Percentiles rank a stretch among this genome's conserved stretches.
Conservation (phyloP, 805 yeast species). For the Zygosaccharomyces gambellarensis region DNA sequence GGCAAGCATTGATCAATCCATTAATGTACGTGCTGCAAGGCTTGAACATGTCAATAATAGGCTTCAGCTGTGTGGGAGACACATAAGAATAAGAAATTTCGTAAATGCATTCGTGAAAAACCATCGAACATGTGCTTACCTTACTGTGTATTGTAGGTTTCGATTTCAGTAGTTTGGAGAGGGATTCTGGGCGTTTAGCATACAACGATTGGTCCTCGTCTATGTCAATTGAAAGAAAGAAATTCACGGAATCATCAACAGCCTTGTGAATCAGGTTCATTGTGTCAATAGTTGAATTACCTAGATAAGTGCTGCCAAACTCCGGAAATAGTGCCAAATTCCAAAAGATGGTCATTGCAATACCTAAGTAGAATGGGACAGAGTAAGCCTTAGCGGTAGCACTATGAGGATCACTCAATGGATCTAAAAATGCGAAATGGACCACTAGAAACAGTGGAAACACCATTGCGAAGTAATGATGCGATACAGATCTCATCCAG, state of each 20-base stretch:
- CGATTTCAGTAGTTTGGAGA: constrained; percentile 34
- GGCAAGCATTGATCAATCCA: constrained; percentile 47
- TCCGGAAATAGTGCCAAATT: constrained; percentile 46
- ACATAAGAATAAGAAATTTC: constrained; percentile 46
- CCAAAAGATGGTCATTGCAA: constrained; percentile 41
- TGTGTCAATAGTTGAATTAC: constrained; percentile 39
- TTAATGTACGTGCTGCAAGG: constrained; percentile 34
- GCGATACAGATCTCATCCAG: constrained; percentile 45
- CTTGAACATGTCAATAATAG: constrained; percentile 33
- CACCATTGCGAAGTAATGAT: constrained; percentile 43
- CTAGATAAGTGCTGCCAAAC: constrained; percentile 47
- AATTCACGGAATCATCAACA: constrained; percentile 37
- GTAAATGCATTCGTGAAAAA: constrained; percentile 44
- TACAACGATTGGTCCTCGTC: constrained; percentile 15
- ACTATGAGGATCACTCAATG: constrained; percentile 32
- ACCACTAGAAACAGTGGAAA: constrained; percentile 47
- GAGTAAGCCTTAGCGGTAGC: constrained; percentile 37
- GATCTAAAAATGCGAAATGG: constrained; percentile 44
- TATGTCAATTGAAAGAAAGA: constrained; percentile 33
- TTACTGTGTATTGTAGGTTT: constrained; percentile 35
- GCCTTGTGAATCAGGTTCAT: constrained; percentile 40
- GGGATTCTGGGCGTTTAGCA: constrained; percentile 21
- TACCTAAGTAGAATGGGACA: constrained; percentile 44
- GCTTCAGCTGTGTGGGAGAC: constrained; percentile 41
- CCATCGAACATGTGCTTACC: constrained; percentile 36